phyloP scores from a whole-genome alignment of 2,329 filamentous ascomycete species.

The Ceratocystis smalleyi region DNA sequence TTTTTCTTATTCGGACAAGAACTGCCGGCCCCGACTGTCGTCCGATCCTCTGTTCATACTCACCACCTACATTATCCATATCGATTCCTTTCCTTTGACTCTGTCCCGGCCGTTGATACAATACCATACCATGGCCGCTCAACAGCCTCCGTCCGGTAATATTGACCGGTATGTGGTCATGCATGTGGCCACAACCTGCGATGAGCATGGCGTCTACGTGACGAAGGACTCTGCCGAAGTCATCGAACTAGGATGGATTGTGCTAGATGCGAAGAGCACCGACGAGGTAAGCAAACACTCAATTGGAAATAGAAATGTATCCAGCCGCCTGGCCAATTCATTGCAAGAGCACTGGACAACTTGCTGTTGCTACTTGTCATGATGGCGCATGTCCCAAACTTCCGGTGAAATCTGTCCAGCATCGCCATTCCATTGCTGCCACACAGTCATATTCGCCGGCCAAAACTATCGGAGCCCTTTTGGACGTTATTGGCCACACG shows the following conservation, averaged over 20 bases:
- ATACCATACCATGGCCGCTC: slow-evolving; percentile 25
- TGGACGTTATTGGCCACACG: background rate
- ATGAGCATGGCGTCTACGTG: slow-evolving; percentile 97
- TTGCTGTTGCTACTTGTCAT: background rate
- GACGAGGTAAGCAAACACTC: slow-evolving; percentile 57
- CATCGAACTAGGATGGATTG: slow-evolving; percentile 96
- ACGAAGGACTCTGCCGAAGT: slow-evolving; percentile 99
- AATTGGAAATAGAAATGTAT: background rate
- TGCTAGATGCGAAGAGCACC: slow-evolving; percentile 78
- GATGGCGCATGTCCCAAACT: background rate
- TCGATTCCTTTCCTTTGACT: background rate
- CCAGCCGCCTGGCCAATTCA: background rate
- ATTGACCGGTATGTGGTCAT: slow-evolving; percentile 96
- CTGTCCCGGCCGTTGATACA: background rate
- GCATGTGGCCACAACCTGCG: slow-evolving; percentile 95
- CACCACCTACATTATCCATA: background rate
- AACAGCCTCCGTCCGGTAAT: slow-evolving; percentile 42
- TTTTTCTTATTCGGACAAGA: background rate
- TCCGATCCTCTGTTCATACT: background rate
- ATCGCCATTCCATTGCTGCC: background rate
- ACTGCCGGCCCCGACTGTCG: background rate
- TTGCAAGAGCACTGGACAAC: too few relatives aligned
- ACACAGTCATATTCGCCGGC: background rate
- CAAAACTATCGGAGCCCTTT: background rate
- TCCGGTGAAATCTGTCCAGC: background rate